Evolutionary conservation across 2,329 filamentous ascomycete species (phyloP), one percentile per base, ranked within the genome.

Genomic region (Fusarium redolens): DNA sequence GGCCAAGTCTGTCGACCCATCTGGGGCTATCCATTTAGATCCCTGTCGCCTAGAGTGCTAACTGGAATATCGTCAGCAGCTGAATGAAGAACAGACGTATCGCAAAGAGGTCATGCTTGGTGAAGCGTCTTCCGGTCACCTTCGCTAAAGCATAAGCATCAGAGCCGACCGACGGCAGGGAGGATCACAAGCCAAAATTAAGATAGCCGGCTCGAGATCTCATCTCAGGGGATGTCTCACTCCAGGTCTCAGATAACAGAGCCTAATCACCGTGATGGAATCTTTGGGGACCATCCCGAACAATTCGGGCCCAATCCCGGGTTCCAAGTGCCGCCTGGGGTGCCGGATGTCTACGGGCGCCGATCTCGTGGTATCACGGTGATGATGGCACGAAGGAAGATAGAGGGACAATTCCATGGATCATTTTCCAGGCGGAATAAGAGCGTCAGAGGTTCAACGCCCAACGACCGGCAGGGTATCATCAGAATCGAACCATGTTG

Each of bases 401-500:
- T n/a, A 35, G 18, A 55, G 44, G 25, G 35, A 38, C 41, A 40
- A 17, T 50, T 43, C 25, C 44, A 57, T 22, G 12, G n/a, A 35
- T 4, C 47, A 56, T 51, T 17, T 30, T 15, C n/a, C 31, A 38
- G 11, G 48, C 44, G 44, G 61, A 60, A 60, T n/a, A 31, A 38
- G 33, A 51, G 56, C 22, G 28, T 51, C 44, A 22, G 33, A 61
- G 33, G 41, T 41, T 47, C 50, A 51, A 15, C 31, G 43, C 58
- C 65, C 58, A 69, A 64, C 31, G 44, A 65, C 66, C 51, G 65
- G 40, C 58, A 69, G 58, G 66, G 66, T 69, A 69, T 59, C 65
- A 69, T 65, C 41, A 57, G 45, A 65, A 69, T 69, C 66, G 66
- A 69, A 69, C 65, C 66, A 69, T 69, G 50, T 69, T 65, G 58